Base-by-base conservation (phyloP, 2,329 filamentous ascomycete species). In the Basipetospora chlamydospora region DNA sequence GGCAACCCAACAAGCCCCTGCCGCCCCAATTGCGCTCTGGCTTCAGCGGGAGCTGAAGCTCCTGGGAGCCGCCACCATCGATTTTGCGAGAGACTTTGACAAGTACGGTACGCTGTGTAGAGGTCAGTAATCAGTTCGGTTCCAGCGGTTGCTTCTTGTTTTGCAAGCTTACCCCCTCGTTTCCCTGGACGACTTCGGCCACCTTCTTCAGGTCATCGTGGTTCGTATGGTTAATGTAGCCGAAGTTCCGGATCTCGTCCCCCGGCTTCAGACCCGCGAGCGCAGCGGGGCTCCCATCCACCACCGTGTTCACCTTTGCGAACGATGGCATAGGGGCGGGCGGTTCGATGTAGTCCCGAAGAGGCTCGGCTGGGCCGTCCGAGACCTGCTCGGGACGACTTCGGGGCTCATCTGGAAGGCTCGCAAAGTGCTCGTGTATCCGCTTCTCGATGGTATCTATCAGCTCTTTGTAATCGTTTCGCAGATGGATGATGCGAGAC, bases 351-450 rank as follows among this genome's bases (percentile, higher is more conserved):
- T 35, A 41, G 23, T 43, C 41, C 13, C 37, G 39, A 12, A 28
- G 25, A 9, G 17, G 15, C 20, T 33, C 15, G 11, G 25, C 16
- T 6, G 28, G 16, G 2, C 18, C n/a, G 15, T 30, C 28, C n/a
- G n/a, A n/a, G n/a, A n/a, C n/a, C n/a, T n/a, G n/a, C n/a, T n/a
- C n/a, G n/a, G n/a, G n/a, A n/a, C n/a, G n/a, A n/a, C n/a, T n/a
- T n/a, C n/a, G n/a, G 9, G 22, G 13, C 33, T 61, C 56, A 37
- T 67, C 60, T 43, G 70, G 67, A 29, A 82, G 55, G 42, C 61
- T 74, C n/a, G 85, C 86, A 54, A 96, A 94, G 52, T 90, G 81
- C 45, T 81, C 77, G 52, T 96, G 85, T n/a, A 98, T 69, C 32
- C 77, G 77, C 49, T 78, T 78, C 56, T 96, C 90, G 46, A 96